Percentiles rank a stretch among this genome's conserved stretches.
phyloP scores from a whole-genome alignment of 306 rosid genomes.

The Vigna trinervia region DNA sequence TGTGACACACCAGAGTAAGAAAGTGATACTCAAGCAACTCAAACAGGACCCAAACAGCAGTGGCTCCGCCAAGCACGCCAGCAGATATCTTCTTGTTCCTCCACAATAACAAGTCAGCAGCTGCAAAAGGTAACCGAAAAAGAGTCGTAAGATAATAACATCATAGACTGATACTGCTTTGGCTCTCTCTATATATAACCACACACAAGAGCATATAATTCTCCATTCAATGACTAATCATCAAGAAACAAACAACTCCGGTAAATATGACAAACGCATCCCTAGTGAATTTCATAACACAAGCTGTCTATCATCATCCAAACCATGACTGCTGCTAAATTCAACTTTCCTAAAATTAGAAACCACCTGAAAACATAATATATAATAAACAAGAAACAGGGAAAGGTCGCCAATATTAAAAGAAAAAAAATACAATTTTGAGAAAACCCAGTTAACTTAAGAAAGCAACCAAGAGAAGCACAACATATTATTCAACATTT shows the following conservation, averaged over 20 bases:
- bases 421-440: background rate
- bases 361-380: background rate
- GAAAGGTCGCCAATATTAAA: background rate
- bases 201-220: background rate
- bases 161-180: background rate
- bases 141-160: background rate
- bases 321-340: background rate
- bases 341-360: background rate
- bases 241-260: background rate
- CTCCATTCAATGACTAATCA: background rate
- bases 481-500: background rate
- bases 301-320: background rate
- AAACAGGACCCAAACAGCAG: constrained; percentile 61
- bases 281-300: background rate
- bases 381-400: background rate
- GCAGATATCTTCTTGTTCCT: constrained; percentile 78
- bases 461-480: background rate
- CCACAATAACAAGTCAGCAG: constrained; percentile 82
- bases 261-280: background rate
- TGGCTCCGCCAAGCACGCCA: constrained; percentile 60
- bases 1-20: constrained; percentile 66
- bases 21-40: constrained; percentile 72
- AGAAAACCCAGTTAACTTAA: background rate
- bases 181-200: background rate
- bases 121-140: constrained; percentile 46